Evolutionary conservation across 352 stramenopile species (phyloP).

Genomic region (Pythium insidiosum): DNA sequence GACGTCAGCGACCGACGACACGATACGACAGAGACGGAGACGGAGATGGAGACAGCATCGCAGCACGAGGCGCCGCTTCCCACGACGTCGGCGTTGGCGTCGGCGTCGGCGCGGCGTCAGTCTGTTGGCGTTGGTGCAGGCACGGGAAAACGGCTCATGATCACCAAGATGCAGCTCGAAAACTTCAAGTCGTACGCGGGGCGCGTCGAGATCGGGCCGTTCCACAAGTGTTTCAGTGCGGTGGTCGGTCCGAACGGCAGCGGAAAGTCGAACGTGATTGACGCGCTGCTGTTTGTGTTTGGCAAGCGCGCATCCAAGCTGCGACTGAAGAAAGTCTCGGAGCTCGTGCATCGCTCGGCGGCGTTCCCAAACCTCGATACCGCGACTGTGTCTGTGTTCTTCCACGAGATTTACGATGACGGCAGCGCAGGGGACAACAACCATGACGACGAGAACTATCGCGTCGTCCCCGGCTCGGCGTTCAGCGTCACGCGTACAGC

Average conservation of each 20-base stretch:
- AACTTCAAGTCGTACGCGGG: constrained; percentile 99
- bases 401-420: constrained; percentile 95
- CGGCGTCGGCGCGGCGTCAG: no score
- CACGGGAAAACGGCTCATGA: constrained; percentile 87
- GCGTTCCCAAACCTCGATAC: constrained; percentile 87
- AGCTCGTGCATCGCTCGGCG: constrained; percentile 97
- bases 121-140: neutral
- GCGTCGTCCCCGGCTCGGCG: constrained; percentile 86
- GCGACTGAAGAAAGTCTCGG: constrained; percentile 91
- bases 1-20: no score
- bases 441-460: constrained; percentile 91
- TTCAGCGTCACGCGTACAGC: constrained; percentile 92
- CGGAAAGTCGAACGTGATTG: constrained; percentile 99
- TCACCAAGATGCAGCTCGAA: constrained; percentile 97
- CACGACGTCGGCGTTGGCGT: no score
- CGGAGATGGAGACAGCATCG: no score
- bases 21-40: no score
- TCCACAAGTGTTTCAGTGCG: constrained; percentile 99
- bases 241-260: constrained; percentile 99
- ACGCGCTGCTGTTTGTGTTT: constrained; percentile 99
- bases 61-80: neutral
- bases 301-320: constrained; percentile 98
- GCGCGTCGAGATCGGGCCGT: constrained; percentile 94
- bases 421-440: constrained; percentile 16
- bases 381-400: constrained; percentile 96